Conservation (phyloP, 805 yeast species). For the Lachancea waltii region DNA sequence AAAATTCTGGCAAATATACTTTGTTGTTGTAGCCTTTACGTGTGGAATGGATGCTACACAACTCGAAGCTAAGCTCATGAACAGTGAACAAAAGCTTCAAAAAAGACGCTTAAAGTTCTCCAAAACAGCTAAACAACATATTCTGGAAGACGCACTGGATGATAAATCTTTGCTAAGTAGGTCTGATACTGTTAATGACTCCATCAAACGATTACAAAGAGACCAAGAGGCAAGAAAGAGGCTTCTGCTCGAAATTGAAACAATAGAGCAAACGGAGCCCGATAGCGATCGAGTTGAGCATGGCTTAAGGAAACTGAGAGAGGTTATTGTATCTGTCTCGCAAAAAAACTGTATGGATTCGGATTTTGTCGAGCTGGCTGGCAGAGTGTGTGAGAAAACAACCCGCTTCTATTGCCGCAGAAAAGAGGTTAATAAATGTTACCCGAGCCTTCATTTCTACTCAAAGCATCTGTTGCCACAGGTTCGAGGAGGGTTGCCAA, state of each 20-base stretch:
- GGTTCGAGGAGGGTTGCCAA: not conserved
- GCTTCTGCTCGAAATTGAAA: conserved; percentile 36
- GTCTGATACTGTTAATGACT: conserved; percentile 43
- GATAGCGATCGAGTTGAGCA: conserved; percentile 22
- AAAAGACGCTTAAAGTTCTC: conserved; percentile 35
- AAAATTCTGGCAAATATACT: too few relatives aligned
- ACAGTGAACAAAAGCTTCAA: conserved; percentile 12
- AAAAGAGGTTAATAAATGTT: conserved; percentile 10
- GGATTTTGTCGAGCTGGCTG: conserved; percentile 13
- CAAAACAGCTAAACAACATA: conserved; percentile 17
- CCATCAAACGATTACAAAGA: conserved; percentile 32
- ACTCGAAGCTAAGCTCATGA: not conserved
- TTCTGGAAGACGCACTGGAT: conserved; percentile 18
- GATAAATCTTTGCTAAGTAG: conserved; percentile 54
- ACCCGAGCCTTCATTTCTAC: conserved; percentile 1
- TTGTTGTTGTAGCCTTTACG: too few relatives aligned
- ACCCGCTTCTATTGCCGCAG: conserved; percentile 12
- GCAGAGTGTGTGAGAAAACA: conserved; percentile 17
- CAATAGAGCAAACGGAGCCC: conserved; percentile 12
- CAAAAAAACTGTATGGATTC: conserved; percentile 10
- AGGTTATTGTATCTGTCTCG: conserved; percentile 18
- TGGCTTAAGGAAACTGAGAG: conserved; percentile 29
- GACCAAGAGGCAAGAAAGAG: conserved; percentile 38
- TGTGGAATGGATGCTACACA: too few relatives aligned
- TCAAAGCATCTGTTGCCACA: not conserved